phyloP scores from a whole-genome alignment of 768 basidiomycete genomes.

The Boletus reticulatus region DNA sequence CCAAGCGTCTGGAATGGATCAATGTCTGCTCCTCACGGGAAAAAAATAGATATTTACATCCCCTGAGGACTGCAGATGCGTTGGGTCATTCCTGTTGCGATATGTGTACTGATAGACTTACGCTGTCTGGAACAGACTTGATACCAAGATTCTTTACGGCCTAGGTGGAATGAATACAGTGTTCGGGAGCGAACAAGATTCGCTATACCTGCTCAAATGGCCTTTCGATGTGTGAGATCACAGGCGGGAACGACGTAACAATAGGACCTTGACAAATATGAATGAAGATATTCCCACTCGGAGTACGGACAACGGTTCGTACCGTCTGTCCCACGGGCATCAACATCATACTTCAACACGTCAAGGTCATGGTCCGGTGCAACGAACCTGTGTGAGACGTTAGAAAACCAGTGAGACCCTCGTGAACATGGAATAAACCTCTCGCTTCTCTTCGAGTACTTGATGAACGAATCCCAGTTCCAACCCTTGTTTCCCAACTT shows the following conservation, averaged over 20 bases:
- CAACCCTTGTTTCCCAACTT: not conserved
- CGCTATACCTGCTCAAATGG: not conserved
- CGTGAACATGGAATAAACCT: not conserved
- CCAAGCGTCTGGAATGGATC: not conserved
- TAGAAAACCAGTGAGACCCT: not conserved
- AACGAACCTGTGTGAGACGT: not conserved
- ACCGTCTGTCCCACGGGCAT: not conserved
- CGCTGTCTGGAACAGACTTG: not conserved
- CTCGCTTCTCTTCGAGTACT: conserved; percentile 4
- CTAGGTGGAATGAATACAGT: not conserved
- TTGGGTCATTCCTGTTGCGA: not conserved
- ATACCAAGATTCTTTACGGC: not conserved
- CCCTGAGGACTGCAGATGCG: not conserved
- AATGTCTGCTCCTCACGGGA: not conserved
- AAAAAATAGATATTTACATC: not conserved
- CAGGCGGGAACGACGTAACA: not conserved
- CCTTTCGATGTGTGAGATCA: not conserved
- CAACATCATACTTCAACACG: not conserved
- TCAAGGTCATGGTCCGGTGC: conserved; percentile 1
- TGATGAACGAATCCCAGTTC: conserved; percentile 3
- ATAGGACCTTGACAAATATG: not conserved
- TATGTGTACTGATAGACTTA: not conserved
- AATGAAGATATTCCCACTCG: not conserved
- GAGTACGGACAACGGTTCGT: not conserved
- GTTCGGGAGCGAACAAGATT: not conserved